Base-by-base conservation (phyloP, 306 rosid genomes). In the Betula pendula region DNA sequence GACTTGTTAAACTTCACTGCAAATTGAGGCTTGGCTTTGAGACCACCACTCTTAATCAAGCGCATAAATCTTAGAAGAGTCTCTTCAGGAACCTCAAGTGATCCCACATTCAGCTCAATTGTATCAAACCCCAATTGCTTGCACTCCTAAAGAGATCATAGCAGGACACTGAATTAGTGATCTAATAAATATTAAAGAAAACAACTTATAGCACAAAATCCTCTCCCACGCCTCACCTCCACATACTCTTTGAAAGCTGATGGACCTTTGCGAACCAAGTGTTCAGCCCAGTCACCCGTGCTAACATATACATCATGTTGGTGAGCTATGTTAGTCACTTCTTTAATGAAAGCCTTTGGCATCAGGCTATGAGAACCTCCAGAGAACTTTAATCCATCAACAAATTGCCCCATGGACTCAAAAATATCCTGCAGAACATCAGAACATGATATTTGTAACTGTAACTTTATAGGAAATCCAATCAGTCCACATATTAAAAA, bases 281-380 rank as follows among this genome's bases (percentile, higher is more conserved):
- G 91, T 52, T 94, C 98, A 40, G 97, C 96, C 97, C 98, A 95
- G 40, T 89, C 95, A 2, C 98, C 97, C 0, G 97, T 95, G 70
- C 98, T 92, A 50, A 95, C 98, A 84, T 90, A 95, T 8, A 95
- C 78, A 35, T 88, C 85, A 72, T 95, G 96, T 58, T 80, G 81
- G 73, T 92, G 98, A 24, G 98, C 98, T 84, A 83, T 85, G 48
- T 90, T 92, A 68, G 90, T 89, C 75, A 95, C 86, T 74, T 92
- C 87, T 75, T 87, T 95, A 19, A 95, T 55, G 60, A 75, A 82
- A 49, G 84, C 73, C 88, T 85, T 95, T 2, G 98, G 88, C 85
- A 95, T 81, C 77, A 92, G 84, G 77, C 97, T 90, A 52, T 92
- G 83, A 40, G 97, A 90, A 24, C 96, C 98, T 65, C 98, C 97